Evolutionary conservation across 2,329 filamentous ascomycete species (phyloP), one percentile per base, ranked within the genome.

Genomic region (Penicillium sp.): DNA sequence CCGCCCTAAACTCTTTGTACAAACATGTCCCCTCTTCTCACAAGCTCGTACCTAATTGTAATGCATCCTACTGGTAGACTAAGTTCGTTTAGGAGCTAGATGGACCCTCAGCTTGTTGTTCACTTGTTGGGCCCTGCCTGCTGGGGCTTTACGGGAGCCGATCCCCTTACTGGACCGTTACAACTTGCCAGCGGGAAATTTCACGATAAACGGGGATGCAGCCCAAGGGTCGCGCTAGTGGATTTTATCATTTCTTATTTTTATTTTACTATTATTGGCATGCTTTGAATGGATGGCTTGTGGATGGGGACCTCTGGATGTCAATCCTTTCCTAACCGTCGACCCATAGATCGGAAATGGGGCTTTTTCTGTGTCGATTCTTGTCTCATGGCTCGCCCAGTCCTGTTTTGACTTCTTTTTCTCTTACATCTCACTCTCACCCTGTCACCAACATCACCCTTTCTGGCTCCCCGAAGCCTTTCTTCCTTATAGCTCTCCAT

Each of bases 141-240:
- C 22, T n/a, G 24, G 22, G 22, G 6, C 36, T 16, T 35, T 24
- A 24, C 19, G 11, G 37, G 40, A 31, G 49, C 24, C 43, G 50
- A 60, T 61, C 60, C 59, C 63, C 65, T 66, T 67, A 66, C 64
- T 58, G 18, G 37, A 37, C 63, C 63, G 65, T 66, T 64, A 44
- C 41, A 18, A 13, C 18, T 16, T 41, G 63, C 41, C 36, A 41
- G 27, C 56, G 63, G 63, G 63, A 59, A 61, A 60, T 67, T 65
- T 64, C 61, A 59, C 44, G 54, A 66, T 66, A 69, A 69, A 69
- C 65, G 66, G 66, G 65, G 64, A 54, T 68, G 66, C 66, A 68
- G 63, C 50, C 56, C 60, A 60, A 67, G 63, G 60, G 64, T 62
- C 60, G 40, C 63, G 61, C 64, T 66, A 67, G 66, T 61, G 63